phyloP scores from a whole-genome alignment of 2,329 filamentous ascomycete genomes.

The Mycogone perniciosa region DNA sequence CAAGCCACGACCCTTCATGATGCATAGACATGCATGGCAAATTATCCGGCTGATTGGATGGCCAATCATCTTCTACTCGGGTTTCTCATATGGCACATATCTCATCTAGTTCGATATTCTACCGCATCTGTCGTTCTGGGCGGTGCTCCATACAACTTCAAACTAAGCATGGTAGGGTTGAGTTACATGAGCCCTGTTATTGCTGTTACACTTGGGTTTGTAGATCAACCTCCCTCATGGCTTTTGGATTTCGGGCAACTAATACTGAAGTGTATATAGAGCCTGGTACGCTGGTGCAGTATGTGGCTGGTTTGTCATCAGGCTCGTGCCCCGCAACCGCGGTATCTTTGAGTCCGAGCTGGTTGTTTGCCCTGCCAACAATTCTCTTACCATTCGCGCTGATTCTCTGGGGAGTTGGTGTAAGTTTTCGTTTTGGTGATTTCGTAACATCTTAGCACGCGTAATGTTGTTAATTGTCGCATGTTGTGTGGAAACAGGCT shows the following conservation, averaged over 20 bases:
- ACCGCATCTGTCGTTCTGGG: slow-evolving; percentile 36
- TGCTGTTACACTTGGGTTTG: slow-evolving; percentile 26
- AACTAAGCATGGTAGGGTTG: slow-evolving; percentile 32
- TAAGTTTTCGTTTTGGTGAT: slow-evolving; percentile 3
- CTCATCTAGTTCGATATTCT: slow-evolving; percentile 39
- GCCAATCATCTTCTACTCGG: slow-evolving; percentile 37
- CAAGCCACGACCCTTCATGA: slow-evolving; percentile 30
- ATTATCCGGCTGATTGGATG: slow-evolving; percentile 32
- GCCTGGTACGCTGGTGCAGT: slow-evolving; percentile 13
- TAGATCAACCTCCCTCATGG: not conserved
- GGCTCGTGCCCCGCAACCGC: slow-evolving; percentile 32
- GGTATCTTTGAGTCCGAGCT: slow-evolving; percentile 38
- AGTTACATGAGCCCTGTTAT: slow-evolving; percentile 32
- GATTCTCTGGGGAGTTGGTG: slow-evolving; percentile 30
- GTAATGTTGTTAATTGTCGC: not conserved
- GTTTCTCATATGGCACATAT: slow-evolving; percentile 37
- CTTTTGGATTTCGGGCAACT: not conserved
- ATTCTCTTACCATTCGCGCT: slow-evolving; percentile 24
- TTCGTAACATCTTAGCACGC: not conserved
- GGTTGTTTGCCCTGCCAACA: slow-evolving; percentile 30
- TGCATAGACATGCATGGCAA: slow-evolving; percentile 32
- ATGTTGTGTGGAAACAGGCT: slow-evolving; percentile 16
- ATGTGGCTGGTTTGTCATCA: slow-evolving; percentile 31
- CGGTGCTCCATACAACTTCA: slow-evolving; percentile 32
- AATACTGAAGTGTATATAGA: not conserved